phyloP scores from a whole-genome alignment of 805 yeast species.

The Komagataella phaffii region DNA sequence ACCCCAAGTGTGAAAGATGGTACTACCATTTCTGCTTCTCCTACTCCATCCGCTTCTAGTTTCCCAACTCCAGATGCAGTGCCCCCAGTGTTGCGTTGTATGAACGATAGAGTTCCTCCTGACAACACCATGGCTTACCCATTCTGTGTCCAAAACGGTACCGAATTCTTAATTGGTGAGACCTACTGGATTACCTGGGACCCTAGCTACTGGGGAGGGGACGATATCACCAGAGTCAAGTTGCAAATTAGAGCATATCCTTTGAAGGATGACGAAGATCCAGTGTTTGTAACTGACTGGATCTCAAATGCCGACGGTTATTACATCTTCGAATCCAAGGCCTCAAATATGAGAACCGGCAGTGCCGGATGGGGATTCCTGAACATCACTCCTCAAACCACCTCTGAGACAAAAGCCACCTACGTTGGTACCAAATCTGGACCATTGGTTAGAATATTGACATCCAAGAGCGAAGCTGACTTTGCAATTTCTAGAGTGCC shows the following conservation, averaged over 20 bases:
- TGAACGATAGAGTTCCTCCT: slow-evolving; percentile 25
- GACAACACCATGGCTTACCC: slow-evolving; percentile 19
- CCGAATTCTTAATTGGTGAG: slow-evolving; percentile 31
- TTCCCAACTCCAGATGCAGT: slow-evolving; percentile 23
- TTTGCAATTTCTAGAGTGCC: slow-evolving; percentile 22
- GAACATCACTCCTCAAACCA: slow-evolving; percentile 22
- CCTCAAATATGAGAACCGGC: slow-evolving; percentile 12
- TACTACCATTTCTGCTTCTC: slow-evolving; percentile 24
- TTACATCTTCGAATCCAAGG: slow-evolving; percentile 20
- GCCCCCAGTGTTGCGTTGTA: slow-evolving; percentile 31
- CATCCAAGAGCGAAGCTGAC: slow-evolving; percentile 15
- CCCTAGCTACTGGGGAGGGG: slow-evolving; percentile 25
- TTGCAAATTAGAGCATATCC: slow-evolving; percentile 21
- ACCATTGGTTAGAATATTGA: slow-evolving; percentile 24
- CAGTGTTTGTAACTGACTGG: slow-evolving; percentile 19
- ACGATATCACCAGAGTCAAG: slow-evolving; percentile 19
- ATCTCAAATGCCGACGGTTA: slow-evolving; percentile 24
- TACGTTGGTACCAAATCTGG: slow-evolving; percentile 25
- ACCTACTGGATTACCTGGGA: slow-evolving; percentile 38
- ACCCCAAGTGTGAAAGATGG: slow-evolving; percentile 25
- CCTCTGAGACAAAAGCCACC: slow-evolving; percentile 19
- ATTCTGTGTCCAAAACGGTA: slow-evolving; percentile 27
- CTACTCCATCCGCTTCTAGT: slow-evolving; percentile 21
- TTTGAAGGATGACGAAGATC: slow-evolving; percentile 16
- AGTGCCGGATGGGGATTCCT: slow-evolving; percentile 23